phyloP scores from a whole-genome alignment of 345 rosid genomes.

The Pugionium dolabratum region DNA sequence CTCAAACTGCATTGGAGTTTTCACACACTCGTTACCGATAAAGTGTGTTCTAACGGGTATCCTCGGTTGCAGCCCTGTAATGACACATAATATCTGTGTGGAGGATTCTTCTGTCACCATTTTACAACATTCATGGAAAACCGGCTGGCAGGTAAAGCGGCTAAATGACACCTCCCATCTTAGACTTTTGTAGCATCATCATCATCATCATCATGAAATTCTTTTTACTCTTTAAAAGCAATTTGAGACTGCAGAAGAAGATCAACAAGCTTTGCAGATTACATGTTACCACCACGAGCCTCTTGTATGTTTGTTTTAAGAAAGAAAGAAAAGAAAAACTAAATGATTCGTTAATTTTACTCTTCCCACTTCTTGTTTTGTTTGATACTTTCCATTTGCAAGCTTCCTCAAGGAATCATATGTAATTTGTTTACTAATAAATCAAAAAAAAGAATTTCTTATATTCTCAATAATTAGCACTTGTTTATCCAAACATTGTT shows the following conservation, averaged over 20 bases:
- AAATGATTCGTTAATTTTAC: slow-evolving; percentile 13
- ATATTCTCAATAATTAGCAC: background rate
- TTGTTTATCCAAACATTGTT: background rate
- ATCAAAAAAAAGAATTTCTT: background rate
- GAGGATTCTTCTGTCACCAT: slow-evolving; percentile 95
- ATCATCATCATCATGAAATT: slow-evolving; percentile 7
- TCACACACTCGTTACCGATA: slow-evolving; percentile 79
- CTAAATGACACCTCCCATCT: slow-evolving; percentile 90
- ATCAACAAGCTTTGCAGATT: slow-evolving; percentile 30
- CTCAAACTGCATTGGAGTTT: slow-evolving; percentile 73
- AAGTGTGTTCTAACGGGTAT: slow-evolving; percentile 85
- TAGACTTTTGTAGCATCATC: slow-evolving; percentile 45
- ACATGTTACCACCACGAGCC: slow-evolving; percentile 11
- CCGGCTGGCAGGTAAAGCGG: slow-evolving; percentile 96
- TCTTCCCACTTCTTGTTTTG: slow-evolving; percentile 7
- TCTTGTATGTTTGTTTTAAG: slow-evolving; percentile 28
- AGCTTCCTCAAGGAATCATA: slow-evolving; percentile 12
- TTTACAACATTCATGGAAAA: slow-evolving; percentile 82
- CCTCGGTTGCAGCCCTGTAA: slow-evolving; percentile 75
- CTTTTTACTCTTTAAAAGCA: slow-evolving; percentile 2
- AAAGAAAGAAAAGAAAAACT: background rate
- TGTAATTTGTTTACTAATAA: slow-evolving; percentile 29
- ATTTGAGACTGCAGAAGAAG: slow-evolving; percentile 22
- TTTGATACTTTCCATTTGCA: slow-evolving; percentile 30
- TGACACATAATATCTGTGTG: slow-evolving; percentile 76